phyloP scores from a whole-genome alignment of 352 stramenopile species.

The Thraustochytrium sp. region DNA sequence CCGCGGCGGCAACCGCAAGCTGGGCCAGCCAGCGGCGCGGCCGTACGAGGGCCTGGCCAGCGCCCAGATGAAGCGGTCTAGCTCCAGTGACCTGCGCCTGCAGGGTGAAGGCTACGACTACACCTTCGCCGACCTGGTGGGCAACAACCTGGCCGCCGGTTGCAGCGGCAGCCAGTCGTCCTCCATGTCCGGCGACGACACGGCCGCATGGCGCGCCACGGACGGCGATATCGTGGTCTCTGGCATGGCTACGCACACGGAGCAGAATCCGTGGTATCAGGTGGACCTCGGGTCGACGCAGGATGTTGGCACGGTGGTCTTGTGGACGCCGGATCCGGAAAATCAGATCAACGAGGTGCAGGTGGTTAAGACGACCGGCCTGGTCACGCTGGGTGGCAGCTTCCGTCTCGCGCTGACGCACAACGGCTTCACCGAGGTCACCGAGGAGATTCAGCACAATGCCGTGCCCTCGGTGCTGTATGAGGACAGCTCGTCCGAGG shows the following conservation, averaged over 20 bases:
- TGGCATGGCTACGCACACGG: conserved; percentile 29
- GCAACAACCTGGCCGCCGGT: conserved; percentile 1
- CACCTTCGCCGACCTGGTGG: conserved; percentile 10
- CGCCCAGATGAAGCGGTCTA: not conserved
- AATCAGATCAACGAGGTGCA: conserved; percentile 44
- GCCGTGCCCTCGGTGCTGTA: conserved; percentile 4
- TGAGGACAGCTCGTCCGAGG: not conserved
- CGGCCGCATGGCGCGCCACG: conserved; percentile 31
- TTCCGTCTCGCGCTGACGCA: conserved; percentile 28
- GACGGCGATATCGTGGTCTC: conserved; percentile 40
- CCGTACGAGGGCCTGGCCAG: not conserved
- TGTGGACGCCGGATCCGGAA: conserved; percentile 40
- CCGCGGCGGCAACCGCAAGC: not conserved
- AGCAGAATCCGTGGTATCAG: conserved; percentile 41
- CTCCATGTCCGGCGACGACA: conserved; percentile 39
- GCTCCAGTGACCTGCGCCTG: not conserved
- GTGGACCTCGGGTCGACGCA: not conserved
- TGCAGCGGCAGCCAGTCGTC: not conserved
- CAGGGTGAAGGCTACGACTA: conserved; percentile 7
- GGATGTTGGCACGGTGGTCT: conserved; percentile 31
- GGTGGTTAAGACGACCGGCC: conserved; percentile 26
- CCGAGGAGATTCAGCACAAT: not conserved
- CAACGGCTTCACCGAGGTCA: conserved; percentile 36
- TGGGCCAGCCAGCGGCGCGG: not conserved
- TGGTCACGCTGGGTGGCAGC: conserved; percentile 22